phyloP scores from a whole-genome alignment of 352 stramenopile genomes.

The Phytophthora colocasiae region DNA sequence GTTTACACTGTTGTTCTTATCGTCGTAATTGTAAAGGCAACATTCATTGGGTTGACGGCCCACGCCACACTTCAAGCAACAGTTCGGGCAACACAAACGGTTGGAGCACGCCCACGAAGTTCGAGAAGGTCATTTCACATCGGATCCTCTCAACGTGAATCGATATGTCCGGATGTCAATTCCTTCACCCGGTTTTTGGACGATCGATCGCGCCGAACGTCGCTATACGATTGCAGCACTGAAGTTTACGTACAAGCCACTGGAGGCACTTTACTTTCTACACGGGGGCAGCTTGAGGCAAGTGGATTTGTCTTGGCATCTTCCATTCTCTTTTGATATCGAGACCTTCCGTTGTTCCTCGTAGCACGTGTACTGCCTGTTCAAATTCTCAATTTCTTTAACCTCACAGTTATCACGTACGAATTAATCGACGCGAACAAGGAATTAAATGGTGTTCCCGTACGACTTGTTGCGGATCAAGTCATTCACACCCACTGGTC shows the following conservation, averaged over 20 bases:
- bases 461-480: slow-evolving; percentile 36
- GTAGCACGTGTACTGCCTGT: slow-evolving; percentile 29
- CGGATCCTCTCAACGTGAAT: background rate
- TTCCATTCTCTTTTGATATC: slow-evolving; percentile 43
- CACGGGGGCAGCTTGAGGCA: slow-evolving; percentile 37
- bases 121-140: background rate
- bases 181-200: slow-evolving; percentile 50
- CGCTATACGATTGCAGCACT: slow-evolving; percentile 41
- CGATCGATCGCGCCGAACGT: slow-evolving; percentile 35
- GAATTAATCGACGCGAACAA: slow-evolving; percentile 26
- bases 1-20: slow-evolving; percentile 32
- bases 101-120: slow-evolving; percentile 1
- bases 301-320: slow-evolving; percentile 39
- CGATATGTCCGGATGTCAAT: slow-evolving; percentile 22
- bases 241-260: slow-evolving; percentile 34
- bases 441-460: slow-evolving; percentile 18
- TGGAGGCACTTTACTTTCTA: slow-evolving; percentile 28
- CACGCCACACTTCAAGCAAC: slow-evolving; percentile 28
- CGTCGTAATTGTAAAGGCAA: slow-evolving; percentile 13
- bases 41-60: slow-evolving; percentile 20
- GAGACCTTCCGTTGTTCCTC: slow-evolving; percentile 37
- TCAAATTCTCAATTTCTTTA: slow-evolving; percentile 40
- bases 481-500: slow-evolving; percentile 37
- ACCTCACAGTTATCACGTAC: slow-evolving; percentile 43
- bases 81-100: slow-evolving; percentile 3